Percentiles rank a stretch among this genome's conserved stretches.
phyloP scores from a whole-genome alignment of 257 asterid genomes.

The Ilex asprella region DNA sequence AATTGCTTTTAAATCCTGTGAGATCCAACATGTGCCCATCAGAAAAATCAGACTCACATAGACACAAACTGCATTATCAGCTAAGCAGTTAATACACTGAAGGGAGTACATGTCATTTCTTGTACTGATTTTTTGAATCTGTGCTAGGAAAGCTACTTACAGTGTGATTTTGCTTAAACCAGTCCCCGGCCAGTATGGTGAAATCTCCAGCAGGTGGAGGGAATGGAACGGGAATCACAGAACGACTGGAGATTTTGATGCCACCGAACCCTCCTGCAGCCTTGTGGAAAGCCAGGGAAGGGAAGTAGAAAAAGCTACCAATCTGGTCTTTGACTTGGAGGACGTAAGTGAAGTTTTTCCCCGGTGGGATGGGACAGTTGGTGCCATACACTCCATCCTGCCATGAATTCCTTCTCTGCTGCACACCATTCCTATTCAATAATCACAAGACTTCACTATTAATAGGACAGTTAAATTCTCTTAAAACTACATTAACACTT shows the following conservation, averaged over 20 bases:
- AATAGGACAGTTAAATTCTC: too few species aligned
- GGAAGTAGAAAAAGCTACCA: constrained; percentile 47
- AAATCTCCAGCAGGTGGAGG: constrained; percentile 37
- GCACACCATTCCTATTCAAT: constrained; percentile 34
- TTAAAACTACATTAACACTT: too few species aligned
- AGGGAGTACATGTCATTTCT: too few species aligned
- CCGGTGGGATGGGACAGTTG: constrained; percentile 45
- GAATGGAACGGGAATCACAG: constrained; percentile 42
- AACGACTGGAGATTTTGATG: constrained; percentile 33
- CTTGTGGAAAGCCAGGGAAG: constrained; percentile 39
- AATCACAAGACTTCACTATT: too few species aligned
- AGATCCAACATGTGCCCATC: neutral
- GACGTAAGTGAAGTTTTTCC: constrained; percentile 34
- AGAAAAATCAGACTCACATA: neutral
- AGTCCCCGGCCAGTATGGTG: constrained; percentile 37
- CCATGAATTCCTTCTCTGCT: constrained; percentile 42
- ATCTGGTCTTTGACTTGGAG: constrained; percentile 48
- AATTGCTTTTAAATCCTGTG: constrained; percentile 34
- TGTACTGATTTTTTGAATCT: too few species aligned
- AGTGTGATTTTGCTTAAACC: constrained; percentile 40
- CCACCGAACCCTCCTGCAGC: constrained; percentile 51
- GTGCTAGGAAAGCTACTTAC: constrained; percentile 11
- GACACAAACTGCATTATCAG: too few species aligned
- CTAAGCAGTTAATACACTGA: too few species aligned
- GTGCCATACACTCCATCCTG: constrained; percentile 50